Conservation (phyloP, 495 filamentous ascomycete genomes). For the Talaromyces thailandensis region DNA sequence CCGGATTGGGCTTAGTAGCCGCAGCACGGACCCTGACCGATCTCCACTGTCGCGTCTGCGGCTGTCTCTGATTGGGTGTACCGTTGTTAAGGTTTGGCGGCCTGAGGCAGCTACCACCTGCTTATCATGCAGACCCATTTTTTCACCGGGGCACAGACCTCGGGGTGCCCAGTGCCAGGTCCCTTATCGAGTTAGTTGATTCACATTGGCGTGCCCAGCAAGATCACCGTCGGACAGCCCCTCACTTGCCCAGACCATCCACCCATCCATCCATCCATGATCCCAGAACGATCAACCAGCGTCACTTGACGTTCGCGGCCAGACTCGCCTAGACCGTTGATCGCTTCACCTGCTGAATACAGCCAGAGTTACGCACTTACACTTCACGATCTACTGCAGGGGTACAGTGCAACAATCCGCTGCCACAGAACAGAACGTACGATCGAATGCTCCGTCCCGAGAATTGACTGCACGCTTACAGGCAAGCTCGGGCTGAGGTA, state of each 20-base stretch:
- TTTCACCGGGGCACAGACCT: not conserved
- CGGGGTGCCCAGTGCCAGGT: too few relatives aligned
- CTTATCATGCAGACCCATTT: too few relatives aligned
- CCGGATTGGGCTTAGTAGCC: not conserved
- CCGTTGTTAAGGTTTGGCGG: not conserved
- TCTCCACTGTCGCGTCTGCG: not conserved
- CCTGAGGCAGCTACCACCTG: too few relatives aligned
- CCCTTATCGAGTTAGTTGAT: too few relatives aligned
- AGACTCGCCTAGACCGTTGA: not conserved
- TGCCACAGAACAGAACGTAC: not conserved
- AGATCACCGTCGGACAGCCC: too few relatives aligned
- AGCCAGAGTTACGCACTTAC: too few relatives aligned
- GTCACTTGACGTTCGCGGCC: conserved; percentile 1
- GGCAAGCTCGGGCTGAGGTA: not conserved
- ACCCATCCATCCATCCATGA: too few relatives aligned
- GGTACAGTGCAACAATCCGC: not conserved
- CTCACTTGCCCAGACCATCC: not conserved
- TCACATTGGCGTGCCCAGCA: too few relatives aligned
- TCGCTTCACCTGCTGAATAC: not conserved
- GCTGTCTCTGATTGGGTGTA: not conserved
- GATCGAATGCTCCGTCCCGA: not conserved
- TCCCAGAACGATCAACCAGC: too few relatives aligned
- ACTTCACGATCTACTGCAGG: not conserved
- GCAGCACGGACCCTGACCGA: not conserved
- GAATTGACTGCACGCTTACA: not conserved